Evolutionary conservation across 306 rosid species (phyloP).

Genomic region (Ceratonia siliqua): DNA sequence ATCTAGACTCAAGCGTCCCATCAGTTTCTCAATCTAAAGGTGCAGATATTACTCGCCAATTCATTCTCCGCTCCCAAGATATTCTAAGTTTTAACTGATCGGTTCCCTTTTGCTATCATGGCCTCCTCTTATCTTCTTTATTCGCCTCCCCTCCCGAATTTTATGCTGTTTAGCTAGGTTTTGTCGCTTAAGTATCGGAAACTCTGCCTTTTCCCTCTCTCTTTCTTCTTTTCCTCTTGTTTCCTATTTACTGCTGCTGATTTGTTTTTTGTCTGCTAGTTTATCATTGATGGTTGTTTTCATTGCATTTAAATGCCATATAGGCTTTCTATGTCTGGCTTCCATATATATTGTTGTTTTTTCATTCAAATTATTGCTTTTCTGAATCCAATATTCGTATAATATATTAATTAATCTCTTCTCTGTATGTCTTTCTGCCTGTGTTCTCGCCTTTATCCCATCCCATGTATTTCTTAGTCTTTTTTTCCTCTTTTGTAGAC

Average conservation of each 20-base stretch:
- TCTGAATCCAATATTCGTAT: not conserved
- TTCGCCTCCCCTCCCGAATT: not conserved
- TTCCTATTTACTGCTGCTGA: not conserved
- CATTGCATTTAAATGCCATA: not conserved
- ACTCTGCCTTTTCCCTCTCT: not conserved
- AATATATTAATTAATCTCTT: not conserved
- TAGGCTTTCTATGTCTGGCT: not conserved
- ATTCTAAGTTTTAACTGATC: not conserved
- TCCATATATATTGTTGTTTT: not conserved
- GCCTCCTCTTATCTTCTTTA: constrained; percentile 1
- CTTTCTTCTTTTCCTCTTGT: not conserved
- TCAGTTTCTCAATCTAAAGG: not conserved
- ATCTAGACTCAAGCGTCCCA: constrained; percentile 17
- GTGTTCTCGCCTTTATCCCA: not conserved
- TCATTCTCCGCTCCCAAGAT: not conserved
- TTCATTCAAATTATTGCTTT: not conserved
- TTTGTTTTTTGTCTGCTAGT: not conserved
- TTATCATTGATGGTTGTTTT: not conserved
- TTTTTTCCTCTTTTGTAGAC: not conserved
- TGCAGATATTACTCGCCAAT: not conserved
- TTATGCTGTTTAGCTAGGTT: constrained; percentile 4
- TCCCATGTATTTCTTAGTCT: not conserved
- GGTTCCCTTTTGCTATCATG: not conserved
- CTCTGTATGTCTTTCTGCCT: not conserved
- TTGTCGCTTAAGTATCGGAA: not conserved